Conservation (phyloP, 306 rosid species). For the Morella rubra region DNA sequence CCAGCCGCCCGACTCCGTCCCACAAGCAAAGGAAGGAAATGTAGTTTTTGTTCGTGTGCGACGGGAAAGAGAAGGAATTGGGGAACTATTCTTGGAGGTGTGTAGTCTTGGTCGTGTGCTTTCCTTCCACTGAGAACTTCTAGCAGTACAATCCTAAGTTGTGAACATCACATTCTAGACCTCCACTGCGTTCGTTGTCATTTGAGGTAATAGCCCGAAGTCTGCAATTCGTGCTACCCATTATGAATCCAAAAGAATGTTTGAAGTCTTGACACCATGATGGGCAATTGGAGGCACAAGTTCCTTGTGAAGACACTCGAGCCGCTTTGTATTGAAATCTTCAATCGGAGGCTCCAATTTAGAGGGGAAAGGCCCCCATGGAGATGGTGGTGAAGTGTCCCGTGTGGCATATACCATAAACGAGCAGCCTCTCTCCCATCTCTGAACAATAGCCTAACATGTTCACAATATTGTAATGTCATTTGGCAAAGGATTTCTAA, state of each 20-base stretch:
- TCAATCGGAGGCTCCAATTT: constrained; percentile 68
- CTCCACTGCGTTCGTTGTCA: constrained; percentile 50
- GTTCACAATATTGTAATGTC: constrained; percentile 76
- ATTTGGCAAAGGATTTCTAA: constrained; percentile 79
- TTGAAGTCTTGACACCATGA: constrained; percentile 68
- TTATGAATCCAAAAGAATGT: constrained; percentile 78
- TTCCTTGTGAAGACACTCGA: constrained; percentile 84
- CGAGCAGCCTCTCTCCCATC: constrained; percentile 95
- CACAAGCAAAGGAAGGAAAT: no score
- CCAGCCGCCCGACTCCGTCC: no score
- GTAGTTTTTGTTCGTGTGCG: no score
- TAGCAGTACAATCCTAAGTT: constrained; percentile 68
- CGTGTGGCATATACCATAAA: constrained; percentile 88
- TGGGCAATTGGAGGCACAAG: constrained; percentile 70
- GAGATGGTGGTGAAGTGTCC: constrained; percentile 84
- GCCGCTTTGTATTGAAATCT: constrained; percentile 75
- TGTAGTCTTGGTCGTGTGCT: constrained; percentile 64
- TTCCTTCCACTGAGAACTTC: constrained; percentile 93
- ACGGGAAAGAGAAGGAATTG: no score
- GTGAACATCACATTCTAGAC: constrained; percentile 59
- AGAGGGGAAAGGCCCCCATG: constrained; percentile 92
- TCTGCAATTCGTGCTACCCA: constrained; percentile 83
- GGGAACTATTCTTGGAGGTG: constrained; percentile 56
- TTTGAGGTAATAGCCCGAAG: constrained; percentile 67
- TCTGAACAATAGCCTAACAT: constrained; percentile 86